A percentile compares a stretch with the other conserved stretches of the same genome.
phyloP scores from a whole-genome alignment of 139 green algal species.

The Pseudopediastrum boryanum region DNA sequence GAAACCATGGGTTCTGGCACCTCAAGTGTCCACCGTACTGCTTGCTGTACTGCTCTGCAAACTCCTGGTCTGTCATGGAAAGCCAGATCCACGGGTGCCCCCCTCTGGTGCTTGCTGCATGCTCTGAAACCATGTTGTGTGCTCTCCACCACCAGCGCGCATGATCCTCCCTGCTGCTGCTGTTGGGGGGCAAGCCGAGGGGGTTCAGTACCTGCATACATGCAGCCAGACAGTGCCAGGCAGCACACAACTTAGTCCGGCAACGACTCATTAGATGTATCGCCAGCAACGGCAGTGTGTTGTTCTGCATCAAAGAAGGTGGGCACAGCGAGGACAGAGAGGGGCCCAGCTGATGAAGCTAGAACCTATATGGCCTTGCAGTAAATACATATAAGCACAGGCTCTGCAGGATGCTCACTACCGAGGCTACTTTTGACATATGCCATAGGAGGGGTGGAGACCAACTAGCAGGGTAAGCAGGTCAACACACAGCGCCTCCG shows the following conservation, averaged over 20 bases:
- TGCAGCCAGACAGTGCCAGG: neutral
- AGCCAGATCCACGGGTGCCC: constrained; percentile 28
- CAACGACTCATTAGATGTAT: neutral
- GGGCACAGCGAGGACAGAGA: too few relatives aligned
- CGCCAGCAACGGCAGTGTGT: too few relatives aligned
- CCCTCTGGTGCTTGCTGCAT: neutral
- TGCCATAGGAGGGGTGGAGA: too few relatives aligned
- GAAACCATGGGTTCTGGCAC: constrained; percentile 27
- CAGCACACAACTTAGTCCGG: neutral
- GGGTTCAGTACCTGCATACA: constrained; percentile 17
- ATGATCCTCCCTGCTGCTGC: constrained; percentile 1
- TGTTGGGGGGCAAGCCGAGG: constrained; percentile 6
- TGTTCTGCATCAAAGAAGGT: too few relatives aligned
- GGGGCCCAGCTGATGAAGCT: neutral
- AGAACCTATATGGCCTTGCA: neutral
- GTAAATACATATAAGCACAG: too few relatives aligned
- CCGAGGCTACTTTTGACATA: too few relatives aligned
- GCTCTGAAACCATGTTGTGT: constrained; percentile 30
- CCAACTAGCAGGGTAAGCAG: too few relatives aligned
- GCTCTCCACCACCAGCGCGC: constrained; percentile 20
- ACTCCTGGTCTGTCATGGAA: neutral
- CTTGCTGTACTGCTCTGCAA: neutral
- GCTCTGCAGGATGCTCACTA: too few relatives aligned
- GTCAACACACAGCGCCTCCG: too few relatives aligned
- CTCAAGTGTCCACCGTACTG: neutral